Evolutionary conservation across 768 basidiomycete species (phyloP), one percentile per base, ranked within the genome.

Genomic region (Rhodotorula paludigena): DNA sequence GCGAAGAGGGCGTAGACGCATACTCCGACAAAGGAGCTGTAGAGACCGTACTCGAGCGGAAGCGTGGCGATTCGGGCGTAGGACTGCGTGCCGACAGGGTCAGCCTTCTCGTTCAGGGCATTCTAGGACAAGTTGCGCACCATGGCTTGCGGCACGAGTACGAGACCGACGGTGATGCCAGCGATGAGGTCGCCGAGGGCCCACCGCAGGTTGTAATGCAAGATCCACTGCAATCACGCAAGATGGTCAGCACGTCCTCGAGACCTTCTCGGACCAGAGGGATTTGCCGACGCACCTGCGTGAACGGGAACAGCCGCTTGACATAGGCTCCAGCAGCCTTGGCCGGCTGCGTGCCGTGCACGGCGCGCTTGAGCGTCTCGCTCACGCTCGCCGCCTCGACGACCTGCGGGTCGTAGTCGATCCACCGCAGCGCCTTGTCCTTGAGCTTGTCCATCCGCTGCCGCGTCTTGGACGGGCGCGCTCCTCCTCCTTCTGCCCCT

Each of bases 81-180:
- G 44, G 32, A 66, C 65, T 65, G 44, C 21, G n/a, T 1, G 45
- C 23, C 16, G 25, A 25, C 6, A 36, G 18, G 15, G 18, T 42
- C 28, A 33, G 53, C 20, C 32, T 38, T 47, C 42, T 33, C n/a
- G n/a, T 5, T 42, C 54, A 41, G 35, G 59, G 39, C 28, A n/a
- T 15, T 28, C 47, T 21, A 33, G 36, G 45, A 3, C 16, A 33
- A 51, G 8, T 20, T 41, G 25, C 54, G 54, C 28, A 55, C 54
- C 87, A 93, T 89, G 68, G 86, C 83, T 78, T 98, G 94, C 0
- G 93, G 94, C 15, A 97, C 91, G 51, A 97, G 81, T 14, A 99
- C 94, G 74, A 96, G 32, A 0, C 48, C 57, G 25, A 68, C 67
- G 3, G 51, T 63, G 47, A 98, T 76, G 68, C 76, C 76, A 1